A percentile compares a stretch with the other conserved stretches of the same genome.
These are phyloP conservation scores for Simplicillium sp. DNA, from an alignment of 2,329 filamentous ascomycete genomes.

Conservation along the genomic window DNA sequence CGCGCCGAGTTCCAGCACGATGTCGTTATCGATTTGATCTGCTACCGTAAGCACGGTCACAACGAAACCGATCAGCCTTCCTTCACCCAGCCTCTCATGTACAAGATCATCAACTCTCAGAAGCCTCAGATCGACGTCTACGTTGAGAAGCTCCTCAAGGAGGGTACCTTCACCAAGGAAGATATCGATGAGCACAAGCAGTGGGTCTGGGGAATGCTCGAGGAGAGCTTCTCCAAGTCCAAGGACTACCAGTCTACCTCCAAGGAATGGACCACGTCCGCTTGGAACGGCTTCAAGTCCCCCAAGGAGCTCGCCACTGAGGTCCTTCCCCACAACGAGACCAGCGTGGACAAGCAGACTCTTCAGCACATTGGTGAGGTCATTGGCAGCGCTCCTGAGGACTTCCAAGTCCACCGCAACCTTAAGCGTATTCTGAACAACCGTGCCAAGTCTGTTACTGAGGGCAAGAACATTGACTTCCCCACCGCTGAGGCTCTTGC, in stretches of 20 bases:
- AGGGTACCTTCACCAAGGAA: slow-evolving; percentile 93
- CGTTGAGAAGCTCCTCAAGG: slow-evolving; percentile 78
- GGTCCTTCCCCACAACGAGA: slow-evolving; percentile 84
- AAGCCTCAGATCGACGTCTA: slow-evolving; percentile 83
- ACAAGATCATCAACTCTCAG: slow-evolving; percentile 89
- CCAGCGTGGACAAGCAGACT: slow-evolving; percentile 63
- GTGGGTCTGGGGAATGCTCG: slow-evolving; percentile 99
- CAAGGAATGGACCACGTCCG: slow-evolving; percentile 97
- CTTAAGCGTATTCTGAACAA: slow-evolving; percentile 89
- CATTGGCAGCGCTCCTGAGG: slow-evolving; percentile 71
- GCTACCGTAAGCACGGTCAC: slow-evolving; percentile 98
- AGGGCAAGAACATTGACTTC: slow-evolving; percentile 96
- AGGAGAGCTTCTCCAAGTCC: slow-evolving; percentile 93
- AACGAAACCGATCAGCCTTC: slow-evolving; percentile 99
- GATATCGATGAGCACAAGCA: slow-evolving; percentile 99
- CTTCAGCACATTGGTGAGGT: slow-evolving; percentile 75
- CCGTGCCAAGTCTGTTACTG: slow-evolving; percentile 83
- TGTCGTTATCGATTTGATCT: slow-evolving; percentile 95
- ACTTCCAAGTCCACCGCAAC: slow-evolving; percentile 86
- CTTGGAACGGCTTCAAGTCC: slow-evolving; percentile 99
- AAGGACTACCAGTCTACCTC: slow-evolving; percentile 95
- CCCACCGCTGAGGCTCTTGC: slow-evolving; percentile 92
- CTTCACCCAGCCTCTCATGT: slow-evolving; percentile 99
- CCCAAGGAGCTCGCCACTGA: slow-evolving; percentile 95
- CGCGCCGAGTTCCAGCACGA: slow-evolving; percentile 98